Evolutionary conservation across 208 protist species (phyloP).

Genomic region (Leptomonas pyrrhocoris): DNA sequence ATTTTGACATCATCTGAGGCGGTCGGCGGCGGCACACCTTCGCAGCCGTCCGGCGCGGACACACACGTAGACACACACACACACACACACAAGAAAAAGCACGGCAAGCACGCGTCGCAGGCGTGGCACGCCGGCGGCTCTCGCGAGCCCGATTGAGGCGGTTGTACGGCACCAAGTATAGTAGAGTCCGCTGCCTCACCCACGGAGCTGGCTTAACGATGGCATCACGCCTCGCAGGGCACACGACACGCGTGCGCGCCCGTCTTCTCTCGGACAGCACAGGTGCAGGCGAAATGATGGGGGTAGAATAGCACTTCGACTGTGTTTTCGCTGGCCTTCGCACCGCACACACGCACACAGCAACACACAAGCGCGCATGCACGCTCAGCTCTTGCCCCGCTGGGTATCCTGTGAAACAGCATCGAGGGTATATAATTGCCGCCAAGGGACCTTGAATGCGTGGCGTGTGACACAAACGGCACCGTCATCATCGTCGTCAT

Average conservation of each 20-base stretch:
- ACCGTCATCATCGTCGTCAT: too few relatives aligned
- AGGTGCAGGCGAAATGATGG: conserved; percentile 37
- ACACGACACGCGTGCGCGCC: background rate
- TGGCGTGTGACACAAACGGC: background rate
- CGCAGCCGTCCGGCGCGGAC: too few relatives aligned
- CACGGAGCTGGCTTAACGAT: conserved; percentile 17
- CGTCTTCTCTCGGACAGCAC: conserved; percentile 20
- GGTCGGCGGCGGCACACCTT: conserved; percentile 4
- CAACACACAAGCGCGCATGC: background rate
- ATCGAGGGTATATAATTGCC: conserved; percentile 36
- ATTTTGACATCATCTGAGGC: conserved; percentile 18
- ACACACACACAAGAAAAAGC: conserved; percentile 20
- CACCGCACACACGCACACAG: background rate
- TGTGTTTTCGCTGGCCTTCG: conserved; percentile 37
- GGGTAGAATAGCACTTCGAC: conserved; percentile 22
- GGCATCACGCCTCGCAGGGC: background rate
- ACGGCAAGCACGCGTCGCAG: background rate
- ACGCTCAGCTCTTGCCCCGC: conserved; percentile 26
- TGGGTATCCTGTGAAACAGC: conserved; percentile 46
- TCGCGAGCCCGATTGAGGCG: conserved; percentile 38
- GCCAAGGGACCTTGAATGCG: conserved; percentile 39
- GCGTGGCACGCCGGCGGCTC: background rate
- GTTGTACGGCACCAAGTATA: conserved; percentile 27
- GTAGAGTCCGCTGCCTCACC: conserved; percentile 38
- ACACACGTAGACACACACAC: background rate